These are phyloP conservation scores for Plasmodium vinckei DNA, from an alignment of 169 alveolate genomes.

Conservation along the genomic window DNA sequence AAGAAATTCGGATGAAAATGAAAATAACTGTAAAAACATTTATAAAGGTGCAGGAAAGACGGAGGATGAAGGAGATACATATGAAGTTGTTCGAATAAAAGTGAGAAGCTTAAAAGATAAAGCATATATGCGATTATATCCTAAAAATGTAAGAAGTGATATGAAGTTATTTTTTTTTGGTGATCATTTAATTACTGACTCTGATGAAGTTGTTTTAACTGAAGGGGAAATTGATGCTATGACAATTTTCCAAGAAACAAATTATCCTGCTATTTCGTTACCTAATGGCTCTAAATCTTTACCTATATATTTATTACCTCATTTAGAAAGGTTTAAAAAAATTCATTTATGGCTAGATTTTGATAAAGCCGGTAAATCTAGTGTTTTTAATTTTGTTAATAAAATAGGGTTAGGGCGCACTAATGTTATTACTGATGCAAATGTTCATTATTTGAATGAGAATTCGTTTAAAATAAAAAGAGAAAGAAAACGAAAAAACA, in stretches of 20 bases:
- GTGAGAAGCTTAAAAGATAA: slow-evolving; percentile 87
- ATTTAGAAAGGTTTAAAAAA: slow-evolving; percentile 90
- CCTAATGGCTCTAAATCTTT: slow-evolving; percentile 95
- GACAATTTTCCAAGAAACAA: slow-evolving; percentile 94
- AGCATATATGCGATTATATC: slow-evolving; percentile 88
- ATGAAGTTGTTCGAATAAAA: slow-evolving; percentile 80
- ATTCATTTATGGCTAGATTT: slow-evolving; percentile 95
- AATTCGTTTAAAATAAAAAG: slow-evolving; percentile 12
- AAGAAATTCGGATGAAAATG: not conserved
- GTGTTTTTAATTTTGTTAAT: slow-evolving; percentile 92
- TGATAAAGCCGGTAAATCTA: slow-evolving; percentile 94
- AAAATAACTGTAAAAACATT: not conserved
- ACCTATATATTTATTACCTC: slow-evolving; percentile 92
- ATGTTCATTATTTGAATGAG: slow-evolving; percentile 64
- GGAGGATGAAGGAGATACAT: slow-evolving; percentile 26
- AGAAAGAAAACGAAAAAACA: not conserved
- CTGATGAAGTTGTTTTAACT: slow-evolving; percentile 90
- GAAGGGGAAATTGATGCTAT: slow-evolving; percentile 98
- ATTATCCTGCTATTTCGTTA: slow-evolving; percentile 92
- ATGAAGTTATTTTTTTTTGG: slow-evolving; percentile 90
- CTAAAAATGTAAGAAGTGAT: slow-evolving; percentile 93
- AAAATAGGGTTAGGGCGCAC: slow-evolving; percentile 93
- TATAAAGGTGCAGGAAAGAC: not conserved
- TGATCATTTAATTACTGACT: slow-evolving; percentile 84
- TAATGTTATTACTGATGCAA: slow-evolving; percentile 86